Evolutionary conservation across 306 rosid genomes (phyloP).

Genomic region (Prunus campanulata): DNA sequence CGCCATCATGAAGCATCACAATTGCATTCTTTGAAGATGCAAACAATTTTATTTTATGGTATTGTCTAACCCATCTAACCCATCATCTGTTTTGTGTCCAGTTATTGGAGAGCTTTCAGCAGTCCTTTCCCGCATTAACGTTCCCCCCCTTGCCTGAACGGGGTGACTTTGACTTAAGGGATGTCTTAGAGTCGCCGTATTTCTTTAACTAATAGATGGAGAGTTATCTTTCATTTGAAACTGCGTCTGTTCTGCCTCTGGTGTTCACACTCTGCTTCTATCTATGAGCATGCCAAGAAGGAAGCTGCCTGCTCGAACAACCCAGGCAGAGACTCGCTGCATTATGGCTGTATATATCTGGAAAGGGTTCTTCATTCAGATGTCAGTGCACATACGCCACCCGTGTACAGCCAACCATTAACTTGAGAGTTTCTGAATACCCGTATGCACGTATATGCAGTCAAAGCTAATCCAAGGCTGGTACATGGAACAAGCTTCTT

Average conservation of each 20-base stretch:
- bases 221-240: constrained; percentile 10
- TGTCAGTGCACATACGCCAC: background rate
- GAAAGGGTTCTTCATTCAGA: constrained; percentile 2
- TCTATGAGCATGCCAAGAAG: constrained; percentile 8
- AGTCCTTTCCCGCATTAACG: constrained; percentile 56
- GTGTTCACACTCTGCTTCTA: constrained; percentile 5
- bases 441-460: background rate
- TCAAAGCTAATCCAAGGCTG: constrained; percentile 13
- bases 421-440: background rate
- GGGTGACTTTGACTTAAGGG: constrained; percentile 67
- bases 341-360: constrained; percentile 20
- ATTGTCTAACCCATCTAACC: constrained; percentile 8
- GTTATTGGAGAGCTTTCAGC: constrained; percentile 72
- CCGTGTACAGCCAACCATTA: constrained; percentile 22
- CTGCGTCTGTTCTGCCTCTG: constrained; percentile 21
- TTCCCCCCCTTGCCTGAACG: constrained; percentile 89
- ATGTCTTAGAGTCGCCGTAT: constrained; percentile 81
- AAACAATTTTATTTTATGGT: background rate
- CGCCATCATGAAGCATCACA: background rate
- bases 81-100: constrained; percentile 35
- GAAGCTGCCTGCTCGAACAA: constrained; percentile 12
- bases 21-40: background rate
- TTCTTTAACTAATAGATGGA: constrained; percentile 69
- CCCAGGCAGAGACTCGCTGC: constrained; percentile 20
- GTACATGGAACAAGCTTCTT: constrained; percentile 15